A percentile compares a stretch with the other conserved stretches of the same genome.
Evolutionary conservation across 495 filamentous ascomycete species (phyloP).

Genomic region (Aspergillus steynii): DNA sequence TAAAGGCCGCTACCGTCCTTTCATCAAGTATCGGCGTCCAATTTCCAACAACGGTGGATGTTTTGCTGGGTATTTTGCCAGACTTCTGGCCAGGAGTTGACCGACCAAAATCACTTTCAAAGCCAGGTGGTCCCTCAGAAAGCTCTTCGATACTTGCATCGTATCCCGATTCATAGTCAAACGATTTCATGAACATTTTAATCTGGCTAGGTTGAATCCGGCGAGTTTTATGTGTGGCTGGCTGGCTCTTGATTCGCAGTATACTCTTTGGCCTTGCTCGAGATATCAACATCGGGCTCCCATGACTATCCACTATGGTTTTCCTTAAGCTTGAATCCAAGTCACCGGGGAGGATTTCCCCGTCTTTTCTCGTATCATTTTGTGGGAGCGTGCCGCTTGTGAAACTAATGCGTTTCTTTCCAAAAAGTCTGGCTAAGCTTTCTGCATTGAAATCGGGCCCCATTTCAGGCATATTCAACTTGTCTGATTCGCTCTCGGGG

Average conservation of each 20-base stretch:
- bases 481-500: neutral
- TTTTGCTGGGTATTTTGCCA: no score
- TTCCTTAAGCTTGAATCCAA: conserved; percentile 11
- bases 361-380: neutral
- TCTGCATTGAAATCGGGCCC: neutral
- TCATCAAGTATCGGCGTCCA: neutral
- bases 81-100: neutral
- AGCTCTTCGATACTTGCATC: neutral
- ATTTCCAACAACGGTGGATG: neutral
- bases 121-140: neutral
- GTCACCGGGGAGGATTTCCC: neutral
- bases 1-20: neutral
- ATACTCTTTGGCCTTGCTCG: neutral
- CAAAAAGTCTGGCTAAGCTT: neutral
- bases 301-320: conserved; percentile 32
- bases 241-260: conserved; percentile 1
- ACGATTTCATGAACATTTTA: neutral
- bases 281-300: conserved; percentile 27
- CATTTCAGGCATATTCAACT: neutral
- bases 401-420: neutral
- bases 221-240: neutral
- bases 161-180: neutral
- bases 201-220: neutral
- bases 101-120: neutral
- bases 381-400: neutral